phyloP scores from a whole-genome alignment of 345 rosid genomes.

The Murraya paniculata region DNA sequence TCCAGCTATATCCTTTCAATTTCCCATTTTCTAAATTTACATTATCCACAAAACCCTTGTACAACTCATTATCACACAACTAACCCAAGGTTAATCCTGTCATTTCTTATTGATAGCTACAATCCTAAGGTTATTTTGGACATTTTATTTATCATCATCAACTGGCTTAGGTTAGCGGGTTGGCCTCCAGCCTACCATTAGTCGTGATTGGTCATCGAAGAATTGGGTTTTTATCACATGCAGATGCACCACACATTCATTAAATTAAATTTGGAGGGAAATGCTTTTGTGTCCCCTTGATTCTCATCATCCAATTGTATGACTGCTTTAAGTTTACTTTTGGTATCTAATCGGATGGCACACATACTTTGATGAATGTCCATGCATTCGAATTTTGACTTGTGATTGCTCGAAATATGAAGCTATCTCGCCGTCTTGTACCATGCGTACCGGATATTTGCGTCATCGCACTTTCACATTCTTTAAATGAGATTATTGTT shows the following conservation, averaged over 20 bases:
- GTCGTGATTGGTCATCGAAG: not conserved
- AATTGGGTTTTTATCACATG: not conserved
- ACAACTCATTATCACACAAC: not conserved
- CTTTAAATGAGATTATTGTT: too few species aligned
- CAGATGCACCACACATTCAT: not conserved
- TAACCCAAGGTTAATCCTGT: not conserved
- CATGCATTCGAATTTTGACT: not conserved
- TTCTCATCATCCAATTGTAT: conserved; percentile 3
- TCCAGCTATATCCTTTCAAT: conserved; percentile 1
- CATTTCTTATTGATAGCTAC: not conserved
- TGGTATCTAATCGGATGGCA: not conserved
- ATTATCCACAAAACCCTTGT: not conserved
- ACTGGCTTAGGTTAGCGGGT: conserved; percentile 9
- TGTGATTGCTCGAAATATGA: not conserved
- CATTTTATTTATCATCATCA: not conserved
- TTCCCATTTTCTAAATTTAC: not conserved
- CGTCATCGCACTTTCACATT: not conserved
- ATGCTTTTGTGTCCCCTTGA: conserved; percentile 2
- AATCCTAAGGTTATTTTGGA: not conserved
- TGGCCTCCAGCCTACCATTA: conserved; percentile 11
- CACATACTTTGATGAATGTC: conserved; percentile 1
- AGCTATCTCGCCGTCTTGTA: not conserved
- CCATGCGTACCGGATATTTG: not conserved
- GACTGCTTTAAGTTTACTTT: not conserved
- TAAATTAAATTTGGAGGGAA: not conserved